A percentile compares a stretch with the other conserved stretches of the same genome.
Conservation (phyloP, 2,329 filamentous ascomycete species). For the Nemania sp. region DNA sequence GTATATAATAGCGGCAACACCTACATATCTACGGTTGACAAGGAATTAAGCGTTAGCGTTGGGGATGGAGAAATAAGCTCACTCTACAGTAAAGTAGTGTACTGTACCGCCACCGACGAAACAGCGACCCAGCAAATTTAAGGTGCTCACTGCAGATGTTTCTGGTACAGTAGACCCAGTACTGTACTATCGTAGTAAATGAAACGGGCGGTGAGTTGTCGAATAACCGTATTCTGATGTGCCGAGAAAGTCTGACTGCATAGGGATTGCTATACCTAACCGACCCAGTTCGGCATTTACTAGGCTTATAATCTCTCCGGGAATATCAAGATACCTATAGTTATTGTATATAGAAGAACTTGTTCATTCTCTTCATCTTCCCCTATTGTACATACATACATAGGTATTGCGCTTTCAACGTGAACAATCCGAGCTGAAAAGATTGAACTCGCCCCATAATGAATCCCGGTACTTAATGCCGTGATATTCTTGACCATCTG, state of each 20-base stretch:
- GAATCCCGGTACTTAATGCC: constrained; percentile 7
- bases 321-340: constrained; percentile 7
- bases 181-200: constrained; percentile 5
- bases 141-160: constrained; percentile 38
- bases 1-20: constrained; percentile 10
- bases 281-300: constrained; percentile 23
- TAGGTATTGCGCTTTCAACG: too few species aligned
- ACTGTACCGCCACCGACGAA: background rate
- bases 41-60: constrained; percentile 14
- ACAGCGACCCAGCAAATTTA: constrained; percentile 22
- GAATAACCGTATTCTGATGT: background rate
- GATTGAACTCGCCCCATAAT: background rate
- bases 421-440: too few species aligned
- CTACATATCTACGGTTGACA: background rate
- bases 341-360: too few species aligned
- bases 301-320: constrained; percentile 12
- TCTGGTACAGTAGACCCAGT: background rate
- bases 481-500: constrained; percentile 6
- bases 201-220: constrained; percentile 34
- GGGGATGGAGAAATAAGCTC: constrained; percentile 1
- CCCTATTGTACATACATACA: too few species aligned
- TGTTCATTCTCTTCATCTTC: background rate
- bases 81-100: background rate
- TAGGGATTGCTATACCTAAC: constrained; percentile 10
- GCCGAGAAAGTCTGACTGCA: constrained; percentile 30